These are phyloP conservation scores for Phialemoniopsis sp. DNA, from an alignment of 2,329 filamentous ascomycete species.

Conservation along the genomic window DNA sequence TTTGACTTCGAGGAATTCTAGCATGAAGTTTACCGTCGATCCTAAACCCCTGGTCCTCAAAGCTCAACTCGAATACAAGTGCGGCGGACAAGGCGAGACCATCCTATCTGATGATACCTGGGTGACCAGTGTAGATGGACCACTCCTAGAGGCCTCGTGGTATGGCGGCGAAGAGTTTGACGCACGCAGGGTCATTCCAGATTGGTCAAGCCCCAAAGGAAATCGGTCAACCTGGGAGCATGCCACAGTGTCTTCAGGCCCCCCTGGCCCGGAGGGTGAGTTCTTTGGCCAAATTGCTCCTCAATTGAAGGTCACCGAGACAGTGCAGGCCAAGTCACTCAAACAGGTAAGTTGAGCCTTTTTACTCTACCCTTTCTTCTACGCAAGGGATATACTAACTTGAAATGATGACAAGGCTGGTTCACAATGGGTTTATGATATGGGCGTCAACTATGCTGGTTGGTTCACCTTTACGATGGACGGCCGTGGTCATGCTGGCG, in stretches of 20 bases:
- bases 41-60: constrained; percentile 6
- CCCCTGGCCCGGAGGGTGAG: constrained; percentile 2
- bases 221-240: constrained; percentile 4
- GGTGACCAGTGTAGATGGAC: constrained; percentile 7
- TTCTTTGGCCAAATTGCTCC: constrained; percentile 5
- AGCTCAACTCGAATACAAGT: constrained; percentile 9
- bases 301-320: constrained; percentile 5
- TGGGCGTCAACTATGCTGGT: constrained; percentile 7
- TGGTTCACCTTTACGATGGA: constrained; percentile 5
- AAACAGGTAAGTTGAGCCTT: too few species aligned
- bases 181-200: constrained; percentile 3
- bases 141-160: constrained; percentile 6
- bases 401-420: too few species aligned
- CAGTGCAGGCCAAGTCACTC: background rate
- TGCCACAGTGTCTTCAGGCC: constrained; percentile 1
- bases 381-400: too few species aligned
- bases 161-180: constrained; percentile 10
- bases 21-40: constrained; percentile 7
- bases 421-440: constrained; percentile 7
- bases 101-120: constrained; percentile 4
- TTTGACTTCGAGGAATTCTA: too few species aligned
- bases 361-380: too few species aligned
- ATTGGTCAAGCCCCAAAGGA: constrained; percentile 1
- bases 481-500: background rate
- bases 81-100: constrained; percentile 1